Conservation (phyloP, 225 moss, liverwort and hornwort species). For the Pleurozium schreberi region DNA sequence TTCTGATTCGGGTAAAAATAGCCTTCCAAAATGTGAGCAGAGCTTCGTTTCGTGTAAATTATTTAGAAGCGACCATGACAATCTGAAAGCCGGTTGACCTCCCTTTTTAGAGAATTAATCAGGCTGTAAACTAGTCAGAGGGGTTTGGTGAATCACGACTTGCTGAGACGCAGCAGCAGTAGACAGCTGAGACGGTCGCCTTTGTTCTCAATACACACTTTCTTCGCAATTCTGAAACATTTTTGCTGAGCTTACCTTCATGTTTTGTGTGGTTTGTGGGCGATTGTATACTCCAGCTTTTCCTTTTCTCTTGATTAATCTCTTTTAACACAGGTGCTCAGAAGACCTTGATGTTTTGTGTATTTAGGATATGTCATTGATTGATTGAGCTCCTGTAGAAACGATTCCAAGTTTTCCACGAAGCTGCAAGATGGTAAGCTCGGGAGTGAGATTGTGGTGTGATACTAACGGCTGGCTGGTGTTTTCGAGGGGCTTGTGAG, state of each 20-base stretch:
- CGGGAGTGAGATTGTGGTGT: neutral
- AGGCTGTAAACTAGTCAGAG: slow-evolving; percentile 9
- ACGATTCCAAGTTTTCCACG: neutral
- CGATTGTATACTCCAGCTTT: neutral
- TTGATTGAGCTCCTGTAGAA: neutral
- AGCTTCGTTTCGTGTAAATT: neutral
- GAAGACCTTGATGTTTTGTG: neutral
- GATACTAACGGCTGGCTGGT: neutral
- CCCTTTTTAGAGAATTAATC: neutral
- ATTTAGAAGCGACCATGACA: neutral
- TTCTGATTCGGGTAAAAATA: neutral
- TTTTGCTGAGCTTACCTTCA: neutral
- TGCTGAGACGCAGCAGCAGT: neutral
- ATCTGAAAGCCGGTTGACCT: slow-evolving; percentile 8
- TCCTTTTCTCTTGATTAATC: neutral
- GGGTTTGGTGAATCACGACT: neutral
- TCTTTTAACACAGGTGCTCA: neutral
- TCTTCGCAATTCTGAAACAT: neutral
- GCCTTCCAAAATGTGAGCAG: neutral
- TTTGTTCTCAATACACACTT: neutral
- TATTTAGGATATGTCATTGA: neutral
- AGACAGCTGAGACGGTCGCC: neutral
- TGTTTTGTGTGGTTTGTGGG: neutral
- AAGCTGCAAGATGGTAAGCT: neutral
- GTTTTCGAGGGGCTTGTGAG: neutral